A percentile compares a stretch with the other conserved stretches of the same genome.
Conservation (phyloP, 2,329 filamentous ascomycete genomes). For the Phaeoacremonium minimum region DNA sequence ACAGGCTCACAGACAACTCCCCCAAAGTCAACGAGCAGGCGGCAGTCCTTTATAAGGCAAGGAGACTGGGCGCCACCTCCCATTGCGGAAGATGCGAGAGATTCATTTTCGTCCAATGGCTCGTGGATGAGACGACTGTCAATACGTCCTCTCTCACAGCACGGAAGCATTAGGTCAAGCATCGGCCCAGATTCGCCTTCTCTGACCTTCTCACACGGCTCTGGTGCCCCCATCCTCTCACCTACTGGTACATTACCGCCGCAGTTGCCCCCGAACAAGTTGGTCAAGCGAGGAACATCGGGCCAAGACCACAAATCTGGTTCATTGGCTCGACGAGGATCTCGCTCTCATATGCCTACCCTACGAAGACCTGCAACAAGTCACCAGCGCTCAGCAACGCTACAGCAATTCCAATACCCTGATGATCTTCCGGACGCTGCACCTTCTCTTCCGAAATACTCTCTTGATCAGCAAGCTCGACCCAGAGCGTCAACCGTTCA, state of each 20-base stretch:
- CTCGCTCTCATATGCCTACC: slow-evolving; percentile 58
- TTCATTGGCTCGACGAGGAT: slow-evolving; percentile 38
- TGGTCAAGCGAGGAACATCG: slow-evolving; percentile 69
- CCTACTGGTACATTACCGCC: slow-evolving; percentile 29
- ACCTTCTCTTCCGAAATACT: slow-evolving; percentile 17
- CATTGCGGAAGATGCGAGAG: slow-evolving; percentile 41
- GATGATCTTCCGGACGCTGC: slow-evolving; percentile 11
- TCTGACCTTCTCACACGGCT: slow-evolving; percentile 61
- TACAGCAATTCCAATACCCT: slow-evolving; percentile 46
- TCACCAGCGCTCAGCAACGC: slow-evolving; percentile 69
- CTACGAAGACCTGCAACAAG: slow-evolving; percentile 74
- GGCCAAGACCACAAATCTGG: slow-evolving; percentile 41
- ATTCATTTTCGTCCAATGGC: slow-evolving; percentile 56
- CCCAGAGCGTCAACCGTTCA: slow-evolving; percentile 13
- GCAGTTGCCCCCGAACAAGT: slow-evolving; percentile 64
- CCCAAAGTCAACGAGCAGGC: slow-evolving; percentile 31
- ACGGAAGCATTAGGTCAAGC: slow-evolving; percentile 61
- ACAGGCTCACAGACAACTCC: slow-evolving; percentile 35
- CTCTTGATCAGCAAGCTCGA: slow-evolving; percentile 27
- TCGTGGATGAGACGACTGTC: slow-evolving; percentile 74
- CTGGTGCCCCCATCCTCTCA: slow-evolving; percentile 59
- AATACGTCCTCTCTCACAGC: slow-evolving; percentile 58
- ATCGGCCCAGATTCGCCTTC: slow-evolving; percentile 63
- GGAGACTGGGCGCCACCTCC: slow-evolving; percentile 29
- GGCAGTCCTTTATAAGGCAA: slow-evolving; percentile 36